Evolutionary conservation across 352 stramenopile species (phyloP).

Genomic region (Phytophthora pini): DNA sequence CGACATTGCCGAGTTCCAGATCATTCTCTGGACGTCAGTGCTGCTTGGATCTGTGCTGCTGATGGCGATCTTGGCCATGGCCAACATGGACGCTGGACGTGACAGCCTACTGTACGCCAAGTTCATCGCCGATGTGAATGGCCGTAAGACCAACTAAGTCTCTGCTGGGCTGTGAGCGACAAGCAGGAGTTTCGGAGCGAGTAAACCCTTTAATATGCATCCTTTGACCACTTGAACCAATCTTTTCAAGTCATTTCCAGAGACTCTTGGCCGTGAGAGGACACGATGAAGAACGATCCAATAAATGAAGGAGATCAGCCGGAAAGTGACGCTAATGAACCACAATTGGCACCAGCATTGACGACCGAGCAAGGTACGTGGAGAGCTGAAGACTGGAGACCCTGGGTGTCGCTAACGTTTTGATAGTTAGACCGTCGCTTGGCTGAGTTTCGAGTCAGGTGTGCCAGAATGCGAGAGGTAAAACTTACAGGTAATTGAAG

Average conservation of each 20-base stretch:
- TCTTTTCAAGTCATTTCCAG: constrained; percentile 9
- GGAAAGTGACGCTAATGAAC: constrained; percentile 13
- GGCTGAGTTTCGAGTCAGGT: constrained; percentile 29
- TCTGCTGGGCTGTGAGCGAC: background rate
- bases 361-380: constrained; percentile 19
- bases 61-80: constrained; percentile 61
- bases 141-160: constrained; percentile 64
- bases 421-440: constrained; percentile 25
- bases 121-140: constrained; percentile 68
- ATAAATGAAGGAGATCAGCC: constrained; percentile 13
- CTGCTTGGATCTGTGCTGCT: constrained; percentile 58
- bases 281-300: constrained; percentile 35
- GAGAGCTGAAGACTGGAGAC: background rate
- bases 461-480: constrained; percentile 35
- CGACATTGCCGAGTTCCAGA: constrained; percentile 82
- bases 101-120: constrained; percentile 90
- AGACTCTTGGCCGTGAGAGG: constrained; percentile 16
- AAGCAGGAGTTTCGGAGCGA: constrained; percentile 22
- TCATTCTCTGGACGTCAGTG: constrained; percentile 85
- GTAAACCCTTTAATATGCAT: constrained; percentile 39
- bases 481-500: background rate
- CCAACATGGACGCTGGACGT: constrained; percentile 74
- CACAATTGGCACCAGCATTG: background rate
- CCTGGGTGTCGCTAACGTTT: background rate
- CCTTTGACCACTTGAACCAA: constrained; percentile 2